Evolutionary conservation across 441 rosid genomes (phyloP).

Genomic region (Populus hybrid): DNA sequence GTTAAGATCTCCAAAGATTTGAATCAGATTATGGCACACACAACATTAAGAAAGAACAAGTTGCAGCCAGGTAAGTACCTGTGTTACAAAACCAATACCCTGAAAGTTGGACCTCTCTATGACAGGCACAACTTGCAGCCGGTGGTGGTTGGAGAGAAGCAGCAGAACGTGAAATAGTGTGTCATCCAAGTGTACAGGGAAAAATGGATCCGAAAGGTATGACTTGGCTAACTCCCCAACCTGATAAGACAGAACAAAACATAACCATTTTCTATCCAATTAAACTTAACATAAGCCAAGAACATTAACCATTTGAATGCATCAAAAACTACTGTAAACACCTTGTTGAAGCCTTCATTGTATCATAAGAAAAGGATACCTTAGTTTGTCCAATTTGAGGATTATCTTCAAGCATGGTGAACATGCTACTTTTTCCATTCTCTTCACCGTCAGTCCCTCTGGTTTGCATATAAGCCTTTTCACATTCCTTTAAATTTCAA

Average conservation of each 20-base stretch:
- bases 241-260: constrained; percentile 22
- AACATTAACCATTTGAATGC: too few relatives aligned
- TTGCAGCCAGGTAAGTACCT: constrained; percentile 24
- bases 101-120: constrained; percentile 17
- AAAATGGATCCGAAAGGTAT: constrained; percentile 46
- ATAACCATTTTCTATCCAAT: not conserved
- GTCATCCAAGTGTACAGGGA: constrained; percentile 37
- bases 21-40: not conserved
- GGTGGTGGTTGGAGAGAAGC: constrained; percentile 43
- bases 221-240: constrained; percentile 43
- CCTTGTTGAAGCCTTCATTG: not conserved
- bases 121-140: constrained; percentile 36
- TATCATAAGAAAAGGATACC: constrained; percentile 16
- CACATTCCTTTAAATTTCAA: constrained; percentile 25
- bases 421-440: constrained; percentile 16
- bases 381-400: constrained; percentile 37
- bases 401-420: constrained; percentile 36
- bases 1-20: too few relatives aligned
- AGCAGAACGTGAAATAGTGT: constrained; percentile 45
- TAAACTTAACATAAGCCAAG: not conserved
- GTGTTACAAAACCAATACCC: constrained; percentile 42
- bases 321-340: not conserved
- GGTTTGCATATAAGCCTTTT: constrained; percentile 9
- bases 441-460: constrained; percentile 5
- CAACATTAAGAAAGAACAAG: not conserved